Conservation (phyloP, 2,329 filamentous ascomycete species). For the Drechslera avenae region DNA sequence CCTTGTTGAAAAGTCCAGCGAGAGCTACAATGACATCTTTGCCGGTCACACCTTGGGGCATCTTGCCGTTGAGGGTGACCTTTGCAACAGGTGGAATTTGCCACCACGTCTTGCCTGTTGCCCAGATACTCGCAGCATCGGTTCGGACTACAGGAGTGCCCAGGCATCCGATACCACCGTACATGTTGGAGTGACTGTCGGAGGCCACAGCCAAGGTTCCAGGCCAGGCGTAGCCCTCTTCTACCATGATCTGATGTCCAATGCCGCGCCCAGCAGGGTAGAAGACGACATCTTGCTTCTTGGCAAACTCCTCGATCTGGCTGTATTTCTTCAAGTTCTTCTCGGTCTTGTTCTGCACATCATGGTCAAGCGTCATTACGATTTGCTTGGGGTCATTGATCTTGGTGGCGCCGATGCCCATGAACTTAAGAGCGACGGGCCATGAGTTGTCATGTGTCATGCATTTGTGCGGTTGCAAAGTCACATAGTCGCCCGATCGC, state of each 20-base stretch:
- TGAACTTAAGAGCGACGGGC: conserved; percentile 78
- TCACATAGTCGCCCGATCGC: conserved; percentile 81
- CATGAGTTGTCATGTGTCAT: conserved; percentile 89
- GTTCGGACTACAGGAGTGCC: conserved; percentile 85
- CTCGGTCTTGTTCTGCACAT: conserved; percentile 82
- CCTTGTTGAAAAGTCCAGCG: conserved; percentile 82
- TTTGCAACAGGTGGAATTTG: conserved; percentile 84
- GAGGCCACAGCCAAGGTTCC: conserved; percentile 81
- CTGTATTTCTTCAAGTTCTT: conserved; percentile 82
- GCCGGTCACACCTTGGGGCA: conserved; percentile 81
- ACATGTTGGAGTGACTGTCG: conserved; percentile 80
- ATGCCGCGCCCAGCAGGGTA: conserved; percentile 80
- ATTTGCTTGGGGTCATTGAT: conserved; percentile 74
- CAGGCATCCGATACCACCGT: conserved; percentile 77
- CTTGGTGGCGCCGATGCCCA: conserved; percentile 77
- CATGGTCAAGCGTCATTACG: conserved; percentile 85
- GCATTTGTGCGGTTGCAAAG: conserved; percentile 70
- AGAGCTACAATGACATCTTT: conserved; percentile 95
- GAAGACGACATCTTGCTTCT: conserved; percentile 75
- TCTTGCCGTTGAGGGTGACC: conserved; percentile 74
- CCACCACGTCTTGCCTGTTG: conserved; percentile 84
- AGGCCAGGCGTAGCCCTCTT: conserved; percentile 84
- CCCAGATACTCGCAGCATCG: conserved; percentile 85
- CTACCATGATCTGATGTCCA: conserved; percentile 90
- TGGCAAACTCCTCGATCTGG: conserved; percentile 81